Percentiles rank a stretch among this genome's conserved stretches.
These are phyloP conservation scores for Platanthera guangdongensis DNA, from an alignment of 106 monocot genomes.

Conservation along the genomic window DNA sequence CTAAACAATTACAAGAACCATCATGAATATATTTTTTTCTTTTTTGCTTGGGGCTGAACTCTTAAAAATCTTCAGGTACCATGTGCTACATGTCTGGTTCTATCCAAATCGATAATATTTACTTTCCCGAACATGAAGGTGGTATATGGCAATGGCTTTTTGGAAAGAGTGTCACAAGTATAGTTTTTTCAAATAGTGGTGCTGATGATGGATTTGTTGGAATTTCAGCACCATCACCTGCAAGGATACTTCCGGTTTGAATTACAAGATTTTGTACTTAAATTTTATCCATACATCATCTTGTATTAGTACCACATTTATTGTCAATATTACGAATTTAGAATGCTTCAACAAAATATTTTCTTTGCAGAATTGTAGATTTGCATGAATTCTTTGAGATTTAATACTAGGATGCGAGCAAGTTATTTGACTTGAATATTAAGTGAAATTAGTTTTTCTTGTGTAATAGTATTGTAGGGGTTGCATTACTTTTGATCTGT, in stretches of 20 bases:
- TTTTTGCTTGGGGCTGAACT: not conserved
- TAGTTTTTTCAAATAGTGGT: constrained; percentile 60
- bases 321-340: not conserved
- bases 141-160: constrained; percentile 92
- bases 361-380: not conserved
- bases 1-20: not conserved
- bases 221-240: constrained; percentile 79
- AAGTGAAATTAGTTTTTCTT: not conserved
- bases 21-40: not conserved
- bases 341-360: not conserved
- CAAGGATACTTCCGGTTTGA: constrained; percentile 83
- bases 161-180: constrained; percentile 61
- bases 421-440: not conserved
- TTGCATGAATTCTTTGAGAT: not conserved
- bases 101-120: constrained; percentile 80
- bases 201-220: constrained; percentile 81
- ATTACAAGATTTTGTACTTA: constrained; percentile 3
- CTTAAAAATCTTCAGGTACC: constrained; percentile 37
- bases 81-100: constrained; percentile 87
- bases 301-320: not conserved
- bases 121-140: constrained; percentile 69
- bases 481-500: not conserved
- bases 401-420: not conserved
- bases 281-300: not conserved
- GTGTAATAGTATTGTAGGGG: not conserved